These are phyloP conservation scores for Ustilago bromivora DNA, from an alignment of 1,284 basidiomycete genomes.

Conservation along the genomic window DNA sequence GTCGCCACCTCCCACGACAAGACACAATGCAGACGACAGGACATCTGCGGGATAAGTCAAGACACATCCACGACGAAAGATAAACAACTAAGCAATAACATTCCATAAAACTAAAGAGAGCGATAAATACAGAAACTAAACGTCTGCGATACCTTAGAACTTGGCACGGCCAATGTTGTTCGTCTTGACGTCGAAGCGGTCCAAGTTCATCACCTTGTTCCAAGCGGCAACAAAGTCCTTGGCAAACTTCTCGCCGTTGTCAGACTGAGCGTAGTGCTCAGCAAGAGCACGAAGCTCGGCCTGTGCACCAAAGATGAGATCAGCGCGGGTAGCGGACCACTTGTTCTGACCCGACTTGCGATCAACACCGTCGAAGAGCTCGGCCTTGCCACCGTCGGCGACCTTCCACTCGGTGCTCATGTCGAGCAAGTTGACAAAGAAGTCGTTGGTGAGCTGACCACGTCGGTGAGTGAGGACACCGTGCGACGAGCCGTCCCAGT, in stretches of 20 bases:
- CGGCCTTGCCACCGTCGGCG: conserved; percentile 31
- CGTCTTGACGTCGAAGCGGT: conserved; percentile 49
- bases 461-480: conserved; percentile 37
- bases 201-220: conserved; percentile 53
- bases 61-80: not conserved
- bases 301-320: conserved; percentile 41
- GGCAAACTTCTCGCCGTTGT: conserved; percentile 43
- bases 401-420: conserved; percentile 49
- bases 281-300: conserved; percentile 42
- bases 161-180: conserved; percentile 42
- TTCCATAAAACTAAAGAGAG: conserved; percentile 5
- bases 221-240: conserved; percentile 45
- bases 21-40: too few species aligned
- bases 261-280: conserved; percentile 45
- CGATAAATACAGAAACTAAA: not conserved
- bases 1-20: too few species aligned
- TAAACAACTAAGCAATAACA: conserved; percentile 3
- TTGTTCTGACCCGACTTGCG: conserved; percentile 51
- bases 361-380: conserved; percentile 43
- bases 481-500: conserved; percentile 39
- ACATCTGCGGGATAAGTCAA: too few species aligned
- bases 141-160: conserved; percentile 17
- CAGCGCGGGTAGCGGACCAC: conserved; percentile 43
- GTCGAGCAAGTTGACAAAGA: conserved; percentile 48
- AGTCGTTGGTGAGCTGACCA: conserved; percentile 48